A percentile compares a stretch with the other conserved stretches of the same genome.
Evolutionary conservation across 2,329 filamentous ascomycete genomes (phyloP).

Genomic region (Pseudocercospora fuligena): DNA sequence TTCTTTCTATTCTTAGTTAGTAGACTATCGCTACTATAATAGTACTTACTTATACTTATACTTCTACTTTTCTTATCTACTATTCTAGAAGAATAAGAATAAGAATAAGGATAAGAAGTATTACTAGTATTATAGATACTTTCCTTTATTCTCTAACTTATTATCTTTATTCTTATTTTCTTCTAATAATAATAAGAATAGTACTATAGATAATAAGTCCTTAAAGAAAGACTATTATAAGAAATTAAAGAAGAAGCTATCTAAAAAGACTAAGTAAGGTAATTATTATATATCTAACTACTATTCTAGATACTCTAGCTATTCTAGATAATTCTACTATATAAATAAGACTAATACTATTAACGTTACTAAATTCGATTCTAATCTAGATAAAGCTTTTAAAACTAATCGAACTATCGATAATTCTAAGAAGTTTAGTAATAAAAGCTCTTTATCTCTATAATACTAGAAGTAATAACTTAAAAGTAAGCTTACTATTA

Average conservation of each 20-base stretch:
- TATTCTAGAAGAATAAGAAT: no score
- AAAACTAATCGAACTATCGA: not conserved
- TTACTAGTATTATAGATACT: no score
- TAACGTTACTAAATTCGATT: not conserved
- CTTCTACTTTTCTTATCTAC: no score
- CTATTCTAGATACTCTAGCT: not conserved
- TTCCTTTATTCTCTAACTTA: no score
- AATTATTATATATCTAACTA: not conserved
- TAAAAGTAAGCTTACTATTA: not conserved
- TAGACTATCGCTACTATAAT: no score
- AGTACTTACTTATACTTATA: no score
- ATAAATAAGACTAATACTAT: not conserved
- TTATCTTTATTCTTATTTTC: no score
- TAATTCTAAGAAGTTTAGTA: not conserved
- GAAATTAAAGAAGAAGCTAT: no score
- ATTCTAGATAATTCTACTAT: not conserved
- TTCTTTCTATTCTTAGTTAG: not conserved
- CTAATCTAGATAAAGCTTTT: not conserved
- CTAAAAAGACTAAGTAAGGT: not conserved
- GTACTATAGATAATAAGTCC: no score
- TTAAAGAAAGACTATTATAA: no score
- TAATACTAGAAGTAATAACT: not conserved
- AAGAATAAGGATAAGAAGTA: no score
- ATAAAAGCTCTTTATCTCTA: not conserved
- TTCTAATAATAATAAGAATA: no score